Percentiles rank a stretch among this genome's conserved stretches.
Evolutionary conservation across 2,329 filamentous ascomycete species (phyloP).

Genomic region (Ophiostoma triangulosporum): DNA sequence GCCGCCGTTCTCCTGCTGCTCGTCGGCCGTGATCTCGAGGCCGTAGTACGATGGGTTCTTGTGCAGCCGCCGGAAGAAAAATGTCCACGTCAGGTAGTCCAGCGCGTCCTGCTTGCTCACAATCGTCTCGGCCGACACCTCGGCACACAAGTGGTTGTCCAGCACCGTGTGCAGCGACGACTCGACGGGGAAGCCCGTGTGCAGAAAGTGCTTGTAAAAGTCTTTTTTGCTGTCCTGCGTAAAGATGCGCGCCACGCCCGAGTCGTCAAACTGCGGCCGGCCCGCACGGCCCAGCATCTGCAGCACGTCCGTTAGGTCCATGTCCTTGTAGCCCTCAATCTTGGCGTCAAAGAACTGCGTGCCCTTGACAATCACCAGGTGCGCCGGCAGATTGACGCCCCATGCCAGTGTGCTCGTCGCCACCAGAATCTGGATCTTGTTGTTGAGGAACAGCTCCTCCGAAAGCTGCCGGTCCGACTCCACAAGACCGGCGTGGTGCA

Average conservation of each 20-base stretch:
- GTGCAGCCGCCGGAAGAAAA: constrained; percentile 93
- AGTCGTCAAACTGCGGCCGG: constrained; percentile 89
- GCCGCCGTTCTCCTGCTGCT: constrained; percentile 23
- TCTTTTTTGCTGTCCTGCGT: constrained; percentile 96
- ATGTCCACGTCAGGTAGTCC: constrained; percentile 97
- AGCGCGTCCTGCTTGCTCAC: constrained; percentile 91
- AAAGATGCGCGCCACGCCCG: constrained; percentile 92
- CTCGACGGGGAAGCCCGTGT: constrained; percentile 95
- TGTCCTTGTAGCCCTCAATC: constrained; percentile 93
- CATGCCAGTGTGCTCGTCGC: constrained; percentile 93
- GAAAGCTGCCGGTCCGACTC: constrained; percentile 85
- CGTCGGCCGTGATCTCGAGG: constrained; percentile 80
- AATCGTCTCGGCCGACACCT: constrained; percentile 87
- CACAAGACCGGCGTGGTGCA: constrained; percentile 93
- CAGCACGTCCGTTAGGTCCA: constrained; percentile 94
- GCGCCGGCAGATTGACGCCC: constrained; percentile 95
- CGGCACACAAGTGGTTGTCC: constrained; percentile 91
- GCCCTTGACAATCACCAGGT: constrained; percentile 93
- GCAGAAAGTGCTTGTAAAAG: constrained; percentile 98
- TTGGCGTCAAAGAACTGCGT: constrained; percentile 98
- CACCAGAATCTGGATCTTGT: constrained; percentile 94
- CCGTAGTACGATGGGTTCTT: constrained; percentile 99
- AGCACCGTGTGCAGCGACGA: constrained; percentile 91
- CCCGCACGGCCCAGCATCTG: constrained; percentile 97
- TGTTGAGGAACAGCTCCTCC: constrained; percentile 90